These are phyloP conservation scores for Erodium maritimum DNA, from an alignment of 345 rosid species.

Conservation along the genomic window DNA sequence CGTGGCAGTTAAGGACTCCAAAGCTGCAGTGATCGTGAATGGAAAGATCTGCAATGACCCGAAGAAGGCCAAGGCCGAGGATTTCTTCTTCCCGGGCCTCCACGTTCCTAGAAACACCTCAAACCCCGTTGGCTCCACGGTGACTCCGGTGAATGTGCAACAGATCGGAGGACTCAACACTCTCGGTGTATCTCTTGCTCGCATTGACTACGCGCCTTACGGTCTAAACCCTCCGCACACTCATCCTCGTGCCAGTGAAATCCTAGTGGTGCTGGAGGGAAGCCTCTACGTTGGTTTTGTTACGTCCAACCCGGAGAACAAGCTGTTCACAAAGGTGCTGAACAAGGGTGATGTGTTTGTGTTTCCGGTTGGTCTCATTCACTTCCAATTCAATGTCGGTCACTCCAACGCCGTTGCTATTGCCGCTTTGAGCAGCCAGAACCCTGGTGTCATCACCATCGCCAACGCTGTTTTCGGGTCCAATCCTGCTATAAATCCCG, in stretches of 20 bases:
- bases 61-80: constrained; percentile 12
- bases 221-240: constrained; percentile 29
- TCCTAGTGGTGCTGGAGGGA: constrained; percentile 16
- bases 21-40: constrained; percentile 15
- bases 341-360: constrained; percentile 41
- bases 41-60: constrained; percentile 29
- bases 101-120: constrained; percentile 8
- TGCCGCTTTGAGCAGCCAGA: constrained; percentile 15
- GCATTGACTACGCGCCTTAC: constrained; percentile 21
- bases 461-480: constrained; percentile 19
- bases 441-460: constrained; percentile 19
- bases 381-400: constrained; percentile 21
- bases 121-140: constrained; percentile 7
- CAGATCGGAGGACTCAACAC: constrained; percentile 23
- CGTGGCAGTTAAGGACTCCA: too few relatives aligned
- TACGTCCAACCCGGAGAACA: constrained; percentile 14
- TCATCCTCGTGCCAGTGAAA: constrained; percentile 14
- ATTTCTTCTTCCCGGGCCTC: constrained; percentile 16
- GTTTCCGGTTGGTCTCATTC: constrained; percentile 27
- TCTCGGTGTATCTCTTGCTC: constrained; percentile 18
- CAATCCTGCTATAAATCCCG: constrained; percentile 11
- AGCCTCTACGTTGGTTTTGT: constrained; percentile 26
- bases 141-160: constrained; percentile 5
- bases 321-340: constrained; percentile 29
- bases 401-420: constrained; percentile 15